Conservation (phyloP, 805 yeast species). For the Lipomyces sp. region DNA sequence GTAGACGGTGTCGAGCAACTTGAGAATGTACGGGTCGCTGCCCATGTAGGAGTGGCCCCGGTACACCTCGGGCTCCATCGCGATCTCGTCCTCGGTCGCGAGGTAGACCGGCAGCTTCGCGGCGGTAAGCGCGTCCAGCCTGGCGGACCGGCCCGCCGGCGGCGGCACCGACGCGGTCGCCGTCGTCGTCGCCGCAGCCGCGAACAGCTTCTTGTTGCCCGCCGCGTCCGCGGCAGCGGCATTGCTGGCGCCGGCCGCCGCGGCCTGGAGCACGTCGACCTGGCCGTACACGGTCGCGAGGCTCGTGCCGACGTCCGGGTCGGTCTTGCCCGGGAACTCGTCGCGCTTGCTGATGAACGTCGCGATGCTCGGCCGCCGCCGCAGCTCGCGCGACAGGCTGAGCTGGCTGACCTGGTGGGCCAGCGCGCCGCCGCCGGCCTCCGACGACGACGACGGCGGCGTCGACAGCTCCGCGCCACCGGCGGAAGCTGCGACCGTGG, state of each 20-base stretch:
- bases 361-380: conserved; percentile 17
- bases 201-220: not conserved
- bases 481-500: too few relatives aligned
- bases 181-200: not conserved
- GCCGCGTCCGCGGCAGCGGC: not conserved
- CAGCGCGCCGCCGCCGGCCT: not conserved
- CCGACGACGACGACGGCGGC: not conserved
- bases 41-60: conserved; percentile 56
- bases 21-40: conserved; percentile 56
- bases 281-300: conserved; percentile 25
- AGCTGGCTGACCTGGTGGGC: conserved; percentile 1
- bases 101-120: too few relatives aligned
- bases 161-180: too few relatives aligned
- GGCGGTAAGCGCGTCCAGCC: too few relatives aligned
- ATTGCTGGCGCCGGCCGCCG: not conserved
- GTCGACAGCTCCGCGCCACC: too few relatives aligned
- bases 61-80: conserved; percentile 4
- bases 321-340: conserved; percentile 15
- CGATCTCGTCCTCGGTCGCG: not conserved
- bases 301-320: conserved; percentile 28
- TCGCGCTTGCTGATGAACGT: conserved; percentile 6
- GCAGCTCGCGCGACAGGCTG: conserved; percentile 18
- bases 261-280: conserved; percentile 14
- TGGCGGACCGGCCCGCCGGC: not conserved
- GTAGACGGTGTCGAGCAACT: conserved; percentile 51